These are phyloP conservation scores for Calonectria henricotiae DNA, from an alignment of 2,329 filamentous ascomycete species.

Conservation along the genomic window DNA sequence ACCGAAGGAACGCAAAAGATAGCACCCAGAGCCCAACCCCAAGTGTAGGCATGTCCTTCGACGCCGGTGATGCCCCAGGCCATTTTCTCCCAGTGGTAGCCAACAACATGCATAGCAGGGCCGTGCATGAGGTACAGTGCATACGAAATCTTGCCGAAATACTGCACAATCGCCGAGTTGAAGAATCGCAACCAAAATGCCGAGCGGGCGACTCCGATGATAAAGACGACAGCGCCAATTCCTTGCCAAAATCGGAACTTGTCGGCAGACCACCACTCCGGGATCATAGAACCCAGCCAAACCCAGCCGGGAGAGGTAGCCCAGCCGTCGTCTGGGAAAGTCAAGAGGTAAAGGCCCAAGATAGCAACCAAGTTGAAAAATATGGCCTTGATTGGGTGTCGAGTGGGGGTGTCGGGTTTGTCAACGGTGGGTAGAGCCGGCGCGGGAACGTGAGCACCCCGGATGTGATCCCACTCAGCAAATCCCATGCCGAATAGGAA, in stretches of 20 bases:
- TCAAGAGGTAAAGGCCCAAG: slow-evolving; percentile 68
- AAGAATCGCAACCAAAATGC: slow-evolving; percentile 68
- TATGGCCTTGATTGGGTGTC: slow-evolving; percentile 40
- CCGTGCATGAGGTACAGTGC: slow-evolving; percentile 76
- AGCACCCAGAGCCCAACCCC: slow-evolving; percentile 65
- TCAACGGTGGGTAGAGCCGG: slow-evolving; percentile 50
- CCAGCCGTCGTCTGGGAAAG: slow-evolving; percentile 58
- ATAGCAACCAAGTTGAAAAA: slow-evolving; percentile 65
- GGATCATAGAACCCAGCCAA: slow-evolving; percentile 65
- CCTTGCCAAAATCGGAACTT: slow-evolving; percentile 73
- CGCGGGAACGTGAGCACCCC: slow-evolving; percentile 62
- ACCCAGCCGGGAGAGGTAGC: slow-evolving; percentile 71
- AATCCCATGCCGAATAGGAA: slow-evolving; percentile 71
- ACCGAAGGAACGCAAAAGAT: slow-evolving; percentile 67
- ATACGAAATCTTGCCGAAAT: slow-evolving; percentile 75
- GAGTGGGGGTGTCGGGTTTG: slow-evolving; percentile 31
- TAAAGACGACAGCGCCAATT: slow-evolving; percentile 68
- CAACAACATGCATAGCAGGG: slow-evolving; percentile 68
- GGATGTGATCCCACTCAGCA: slow-evolving; percentile 70
- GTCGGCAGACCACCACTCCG: slow-evolving; percentile 66
- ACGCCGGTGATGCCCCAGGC: slow-evolving; percentile 66
- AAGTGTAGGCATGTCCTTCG: slow-evolving; percentile 64
- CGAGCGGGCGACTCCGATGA: slow-evolving; percentile 67
- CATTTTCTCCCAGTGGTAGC: slow-evolving; percentile 68
- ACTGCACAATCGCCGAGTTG: slow-evolving; percentile 67